Base-by-base conservation (phyloP, 1,139 yeast genomes). In the Sugiyamaella grinbergsii region DNA sequence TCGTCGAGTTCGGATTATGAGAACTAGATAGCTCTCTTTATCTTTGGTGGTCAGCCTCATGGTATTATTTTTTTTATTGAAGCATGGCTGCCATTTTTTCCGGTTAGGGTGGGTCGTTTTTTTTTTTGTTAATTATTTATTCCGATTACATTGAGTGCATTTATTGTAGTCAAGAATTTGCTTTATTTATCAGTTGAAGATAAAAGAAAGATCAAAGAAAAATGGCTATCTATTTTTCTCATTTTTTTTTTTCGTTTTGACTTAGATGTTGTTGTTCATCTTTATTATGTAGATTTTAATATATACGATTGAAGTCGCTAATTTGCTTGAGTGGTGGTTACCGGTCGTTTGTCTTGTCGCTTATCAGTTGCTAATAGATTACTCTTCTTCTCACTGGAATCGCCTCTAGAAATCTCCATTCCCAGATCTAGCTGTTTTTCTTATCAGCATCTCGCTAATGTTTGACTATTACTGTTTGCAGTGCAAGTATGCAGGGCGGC, bases 1-100 rank as follows among this genome's bases (percentile, higher is more conserved):
- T 47, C 44, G n/a, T 34, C 50, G 2, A 36, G 22, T 15, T 40
- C 41, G 7, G 47, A 43, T 32, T 43, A 34, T 23, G 47, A 43
- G 32, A 34, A 42, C 13, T 33, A 43, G 22, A 10, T 28, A 2
- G 8, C 11, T 18, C 10, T 13, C 29, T 26, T 5, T 36, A 36
- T 18, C 40, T 20, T 34, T 16, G n/a, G n/a, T n/a, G n/a, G n/a
- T n/a, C n/a, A n/a, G 4, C 38, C 31, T 37, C 10, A 20, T 23
- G 29, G 13, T 37, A 15, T 3, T 2, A 33, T 16, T 15, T 5
- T 32, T 32, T 15, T 32, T 32, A 11, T 13, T 5, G 32, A 5
- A 4, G 32, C 13, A 8, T n/a, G n/a, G n/a, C n/a, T n/a, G n/a
- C n/a, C n/a, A n/a, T n/a, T n/a, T n/a, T n/a, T n/a, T n/a, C n/a